Evolutionary conservation across 345 rosid species (phyloP).

Genomic region (Acer negundo): DNA sequence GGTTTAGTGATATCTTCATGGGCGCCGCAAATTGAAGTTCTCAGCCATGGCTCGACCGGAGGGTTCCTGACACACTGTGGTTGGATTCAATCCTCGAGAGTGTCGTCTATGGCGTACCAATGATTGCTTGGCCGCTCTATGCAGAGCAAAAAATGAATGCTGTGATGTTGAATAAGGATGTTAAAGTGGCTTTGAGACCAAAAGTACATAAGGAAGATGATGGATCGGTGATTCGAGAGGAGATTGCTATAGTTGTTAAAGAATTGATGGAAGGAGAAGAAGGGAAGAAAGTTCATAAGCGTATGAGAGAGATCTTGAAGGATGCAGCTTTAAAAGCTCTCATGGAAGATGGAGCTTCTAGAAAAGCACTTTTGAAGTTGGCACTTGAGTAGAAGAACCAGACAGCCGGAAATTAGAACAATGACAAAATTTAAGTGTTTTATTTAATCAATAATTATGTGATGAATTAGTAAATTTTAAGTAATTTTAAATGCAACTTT

Average conservation of each 20-base stretch:
- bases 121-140: constrained; percentile 41
- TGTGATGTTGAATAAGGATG: constrained; percentile 19
- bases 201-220: constrained; percentile 3
- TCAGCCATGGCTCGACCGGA: neutral
- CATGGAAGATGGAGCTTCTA: neutral
- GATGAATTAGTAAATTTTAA: too few species aligned
- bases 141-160: constrained; percentile 47
- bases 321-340: constrained; percentile 21
- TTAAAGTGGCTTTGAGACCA: neutral
- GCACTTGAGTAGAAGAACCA: too few species aligned
- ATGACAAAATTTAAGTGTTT: too few species aligned
- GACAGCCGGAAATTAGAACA: too few species aligned
- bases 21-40: constrained; percentile 15
- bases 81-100: constrained; percentile 7
- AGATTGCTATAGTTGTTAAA: constrained; percentile 27
- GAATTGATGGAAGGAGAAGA: constrained; percentile 37
- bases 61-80: constrained; percentile 17
- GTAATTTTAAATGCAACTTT: too few species aligned
- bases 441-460: too few species aligned
- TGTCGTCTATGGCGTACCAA: constrained; percentile 32
- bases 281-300: constrained; percentile 28
- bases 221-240: constrained; percentile 27
- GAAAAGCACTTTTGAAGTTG: too few species aligned
- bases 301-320: constrained; percentile 27
- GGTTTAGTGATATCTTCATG: neutral